A percentile compares a stretch with the other conserved stretches of the same genome.
These are phyloP conservation scores for Lactarius pseudohatsudake DNA, from an alignment of 768 basidiomycete species.

Conservation along the genomic window DNA sequence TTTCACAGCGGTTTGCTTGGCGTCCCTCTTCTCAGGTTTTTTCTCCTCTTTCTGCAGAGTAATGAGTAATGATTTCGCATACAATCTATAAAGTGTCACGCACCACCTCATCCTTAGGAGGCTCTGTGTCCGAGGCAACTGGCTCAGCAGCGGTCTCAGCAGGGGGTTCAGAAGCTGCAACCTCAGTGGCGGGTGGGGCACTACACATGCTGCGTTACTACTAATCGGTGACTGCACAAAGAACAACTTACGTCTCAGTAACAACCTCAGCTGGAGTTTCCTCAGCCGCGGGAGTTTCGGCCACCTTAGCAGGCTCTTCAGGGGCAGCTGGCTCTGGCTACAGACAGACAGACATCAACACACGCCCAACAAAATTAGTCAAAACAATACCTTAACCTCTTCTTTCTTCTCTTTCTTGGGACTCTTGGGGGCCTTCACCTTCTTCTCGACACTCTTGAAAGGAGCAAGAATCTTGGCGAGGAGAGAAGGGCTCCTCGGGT, in stretches of 20 bases:
- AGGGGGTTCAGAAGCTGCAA: slow-evolving; percentile 18
- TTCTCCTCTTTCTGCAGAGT: slow-evolving; percentile 44
- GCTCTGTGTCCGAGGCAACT: slow-evolving; percentile 41
- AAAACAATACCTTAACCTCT: slow-evolving; percentile 52
- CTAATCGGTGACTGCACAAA: neutral
- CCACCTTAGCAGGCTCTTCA: slow-evolving; percentile 41
- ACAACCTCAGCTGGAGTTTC: slow-evolving; percentile 44
- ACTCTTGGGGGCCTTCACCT: slow-evolving; percentile 55
- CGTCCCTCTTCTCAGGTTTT: slow-evolving; percentile 48
- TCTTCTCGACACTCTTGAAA: slow-evolving; percentile 54
- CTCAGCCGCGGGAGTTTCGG: slow-evolving; percentile 61
- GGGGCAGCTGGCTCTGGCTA: slow-evolving; percentile 37
- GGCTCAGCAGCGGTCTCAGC: slow-evolving; percentile 37
- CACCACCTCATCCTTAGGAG: slow-evolving; percentile 66
- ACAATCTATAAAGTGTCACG: neutral
- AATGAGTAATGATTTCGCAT: neutral
- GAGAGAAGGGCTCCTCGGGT: slow-evolving; percentile 76
- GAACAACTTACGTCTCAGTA: slow-evolving; percentile 64
- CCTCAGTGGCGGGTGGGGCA: slow-evolving; percentile 35
- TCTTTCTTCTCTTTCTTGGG: slow-evolving; percentile 80
- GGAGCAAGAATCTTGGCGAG: slow-evolving; percentile 77
- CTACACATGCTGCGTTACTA: neutral
- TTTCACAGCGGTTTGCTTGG: slow-evolving; percentile 46
- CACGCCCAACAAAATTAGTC: neutral
- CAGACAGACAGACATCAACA: neutral